Evolutionary conservation across 371 early-diverging fungal genomes (phyloP).

Genomic region (Capillidium heterosporum): DNA sequence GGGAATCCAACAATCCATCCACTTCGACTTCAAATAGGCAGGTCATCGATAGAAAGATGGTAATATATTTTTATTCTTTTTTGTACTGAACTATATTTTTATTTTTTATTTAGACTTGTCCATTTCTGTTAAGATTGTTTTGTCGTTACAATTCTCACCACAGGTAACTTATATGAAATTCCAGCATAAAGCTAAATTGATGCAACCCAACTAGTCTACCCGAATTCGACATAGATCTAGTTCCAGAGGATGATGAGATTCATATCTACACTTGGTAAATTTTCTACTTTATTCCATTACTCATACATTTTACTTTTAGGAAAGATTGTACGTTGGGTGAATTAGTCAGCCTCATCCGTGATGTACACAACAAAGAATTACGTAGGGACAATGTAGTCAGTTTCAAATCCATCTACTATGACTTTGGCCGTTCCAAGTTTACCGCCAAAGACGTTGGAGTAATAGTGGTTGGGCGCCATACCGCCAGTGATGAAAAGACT

Average conservation of each 20-base stretch:
- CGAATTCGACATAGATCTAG: neutral
- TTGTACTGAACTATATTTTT: neutral
- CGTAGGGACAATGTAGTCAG: neutral
- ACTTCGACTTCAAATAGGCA: no score
- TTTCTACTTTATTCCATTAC: neutral
- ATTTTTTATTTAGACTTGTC: neutral
- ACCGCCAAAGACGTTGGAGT: slow-evolving; percentile 1
- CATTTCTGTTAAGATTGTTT: neutral
- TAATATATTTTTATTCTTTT: neutral
- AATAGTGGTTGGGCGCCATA: neutral
- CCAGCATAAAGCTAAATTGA: neutral
- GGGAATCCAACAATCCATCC: no score
- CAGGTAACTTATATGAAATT: neutral
- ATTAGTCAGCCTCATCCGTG: neutral
- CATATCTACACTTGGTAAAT: slow-evolving; percentile 1
- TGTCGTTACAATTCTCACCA: neutral
- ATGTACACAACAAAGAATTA: neutral
- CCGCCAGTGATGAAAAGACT: neutral
- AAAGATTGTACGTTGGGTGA: slow-evolving; percentile 1
- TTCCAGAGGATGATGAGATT: neutral
- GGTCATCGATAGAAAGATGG: neutral
- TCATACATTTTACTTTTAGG: neutral
- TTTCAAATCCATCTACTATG: neutral
- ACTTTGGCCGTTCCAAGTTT: neutral
- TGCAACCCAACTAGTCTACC: neutral